These are phyloP conservation scores for Stachybotrys echinatus DNA, from an alignment of 2,329 filamentous ascomycete genomes.

Conservation along the genomic window DNA sequence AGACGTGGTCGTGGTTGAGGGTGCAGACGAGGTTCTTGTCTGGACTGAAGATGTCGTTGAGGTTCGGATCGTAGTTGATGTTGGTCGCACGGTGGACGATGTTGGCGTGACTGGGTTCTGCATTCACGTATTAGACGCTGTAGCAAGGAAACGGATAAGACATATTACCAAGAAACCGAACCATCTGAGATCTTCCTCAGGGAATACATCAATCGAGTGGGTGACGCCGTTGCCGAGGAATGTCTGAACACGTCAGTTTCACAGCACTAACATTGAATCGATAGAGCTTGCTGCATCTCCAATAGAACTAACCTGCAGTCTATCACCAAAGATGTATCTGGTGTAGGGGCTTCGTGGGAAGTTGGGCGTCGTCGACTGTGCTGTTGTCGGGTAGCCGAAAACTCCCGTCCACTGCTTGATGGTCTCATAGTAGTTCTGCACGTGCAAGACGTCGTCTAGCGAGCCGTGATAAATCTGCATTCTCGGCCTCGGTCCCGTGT, in stretches of 20 bases:
- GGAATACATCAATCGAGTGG: slow-evolving; percentile 12
- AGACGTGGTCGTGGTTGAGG: slow-evolving; percentile 4
- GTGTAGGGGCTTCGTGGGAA: slow-evolving; percentile 30
- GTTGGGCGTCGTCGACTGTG: slow-evolving; percentile 23
- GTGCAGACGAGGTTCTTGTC: slow-evolving; percentile 1
- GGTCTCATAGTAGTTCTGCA: slow-evolving; percentile 51
- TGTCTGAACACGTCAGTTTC: slow-evolving; percentile 5
- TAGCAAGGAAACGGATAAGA: background rate
- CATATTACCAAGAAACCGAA: slow-evolving; percentile 10
- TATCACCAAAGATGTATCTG: slow-evolving; percentile 31
- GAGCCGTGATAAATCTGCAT: slow-evolving; percentile 58
- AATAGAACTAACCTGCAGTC: slow-evolving; percentile 10
- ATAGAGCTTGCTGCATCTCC: background rate
- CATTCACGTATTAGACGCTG: background rate
- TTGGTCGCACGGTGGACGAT: background rate
- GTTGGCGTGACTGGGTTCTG: background rate
- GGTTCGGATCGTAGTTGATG: background rate
- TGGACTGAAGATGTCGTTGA: slow-evolving; percentile 3
- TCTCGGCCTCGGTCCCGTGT: slow-evolving; percentile 40
- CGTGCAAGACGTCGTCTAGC: slow-evolving; percentile 41
- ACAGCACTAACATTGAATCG: background rate
- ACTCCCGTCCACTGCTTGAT: slow-evolving; percentile 53
- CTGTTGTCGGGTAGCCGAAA: slow-evolving; percentile 31
- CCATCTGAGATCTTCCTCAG: slow-evolving; percentile 12
- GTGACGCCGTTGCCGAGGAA: slow-evolving; percentile 11